These are phyloP conservation scores for Psilocybe azurescens DNA, from an alignment of 768 basidiomycete species.

Conservation along the genomic window DNA sequence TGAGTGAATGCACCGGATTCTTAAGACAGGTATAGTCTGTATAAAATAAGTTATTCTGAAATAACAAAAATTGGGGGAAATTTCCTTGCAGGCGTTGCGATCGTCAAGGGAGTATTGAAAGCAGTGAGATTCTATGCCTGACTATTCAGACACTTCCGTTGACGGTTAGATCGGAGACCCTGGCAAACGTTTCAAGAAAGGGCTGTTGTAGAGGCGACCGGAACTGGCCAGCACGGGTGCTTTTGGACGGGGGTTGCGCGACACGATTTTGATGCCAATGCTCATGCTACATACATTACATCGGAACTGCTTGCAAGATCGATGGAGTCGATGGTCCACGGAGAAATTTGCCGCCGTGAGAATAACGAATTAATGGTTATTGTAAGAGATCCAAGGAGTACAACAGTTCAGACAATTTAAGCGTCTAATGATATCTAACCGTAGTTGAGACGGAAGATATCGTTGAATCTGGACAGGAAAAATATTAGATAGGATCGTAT, in stretches of 20 bases:
- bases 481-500: background rate
- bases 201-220: too few relatives aligned
- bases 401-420: conserved; percentile 12
- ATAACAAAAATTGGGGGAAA: too few relatives aligned
- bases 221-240: background rate
- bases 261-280: background rate
- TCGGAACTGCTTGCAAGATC: background rate
- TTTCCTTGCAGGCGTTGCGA: too few relatives aligned
- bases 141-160: too few relatives aligned
- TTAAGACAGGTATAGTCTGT: too few relatives aligned
- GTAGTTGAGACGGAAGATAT: conserved; percentile 91
- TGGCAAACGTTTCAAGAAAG: too few relatives aligned
- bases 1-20: too few relatives aligned
- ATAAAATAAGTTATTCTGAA: too few relatives aligned
- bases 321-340: background rate
- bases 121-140: too few relatives aligned
- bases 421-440: conserved; percentile 36
- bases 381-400: conserved; percentile 26
- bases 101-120: too few relatives aligned
- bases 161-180: too few relatives aligned
- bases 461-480: conserved; percentile 63
- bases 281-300: background rate
- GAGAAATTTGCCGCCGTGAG: conserved; percentile 5
- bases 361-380: conserved; percentile 20
- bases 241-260: background rate